Evolutionary conservation across 345 rosid genomes (phyloP).

Genomic region (Lepidium didymum): DNA sequence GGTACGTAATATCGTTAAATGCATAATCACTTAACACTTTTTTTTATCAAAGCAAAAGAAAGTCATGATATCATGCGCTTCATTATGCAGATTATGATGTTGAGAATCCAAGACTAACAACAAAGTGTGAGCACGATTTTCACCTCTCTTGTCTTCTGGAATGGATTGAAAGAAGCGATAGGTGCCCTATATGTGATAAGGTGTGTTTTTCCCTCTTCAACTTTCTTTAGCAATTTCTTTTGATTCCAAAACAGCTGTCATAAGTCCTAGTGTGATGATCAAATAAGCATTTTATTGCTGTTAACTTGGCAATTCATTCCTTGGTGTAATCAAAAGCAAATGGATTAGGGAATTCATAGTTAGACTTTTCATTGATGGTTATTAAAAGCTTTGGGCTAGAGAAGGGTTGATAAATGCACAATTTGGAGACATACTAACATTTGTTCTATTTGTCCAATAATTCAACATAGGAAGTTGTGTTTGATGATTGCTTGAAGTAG

Average conservation of each 20-base stretch:
- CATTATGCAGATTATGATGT: conserved; percentile 56
- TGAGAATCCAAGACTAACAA: conserved; percentile 74
- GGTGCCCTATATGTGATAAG: conserved; percentile 88
- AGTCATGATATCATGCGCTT: neutral
- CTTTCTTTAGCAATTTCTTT: neutral
- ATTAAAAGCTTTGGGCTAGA: neutral
- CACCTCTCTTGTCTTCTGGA: conserved; percentile 85
- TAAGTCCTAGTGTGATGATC: neutral
- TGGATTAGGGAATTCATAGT: neutral
- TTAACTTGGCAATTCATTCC: neutral
- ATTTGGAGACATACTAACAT: neutral
- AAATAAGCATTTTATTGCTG: neutral
- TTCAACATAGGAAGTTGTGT: conserved; percentile 15
- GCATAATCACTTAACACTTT: neutral
- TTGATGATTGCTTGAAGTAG: conserved; percentile 20
- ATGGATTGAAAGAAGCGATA: conserved; percentile 90
- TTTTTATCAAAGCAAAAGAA: neutral
- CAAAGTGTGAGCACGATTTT: conserved; percentile 77
- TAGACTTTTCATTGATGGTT: neutral
- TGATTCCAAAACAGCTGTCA: neutral
- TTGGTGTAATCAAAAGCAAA: neutral
- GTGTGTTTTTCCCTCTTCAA: conserved; percentile 29
- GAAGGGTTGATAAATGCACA: neutral
- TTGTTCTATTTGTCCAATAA: neutral
- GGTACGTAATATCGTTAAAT: conserved; percentile 29